These are phyloP conservation scores for Populus trichocarpa DNA, from an alignment of 441 rosid species.

Conservation along the genomic window DNA sequence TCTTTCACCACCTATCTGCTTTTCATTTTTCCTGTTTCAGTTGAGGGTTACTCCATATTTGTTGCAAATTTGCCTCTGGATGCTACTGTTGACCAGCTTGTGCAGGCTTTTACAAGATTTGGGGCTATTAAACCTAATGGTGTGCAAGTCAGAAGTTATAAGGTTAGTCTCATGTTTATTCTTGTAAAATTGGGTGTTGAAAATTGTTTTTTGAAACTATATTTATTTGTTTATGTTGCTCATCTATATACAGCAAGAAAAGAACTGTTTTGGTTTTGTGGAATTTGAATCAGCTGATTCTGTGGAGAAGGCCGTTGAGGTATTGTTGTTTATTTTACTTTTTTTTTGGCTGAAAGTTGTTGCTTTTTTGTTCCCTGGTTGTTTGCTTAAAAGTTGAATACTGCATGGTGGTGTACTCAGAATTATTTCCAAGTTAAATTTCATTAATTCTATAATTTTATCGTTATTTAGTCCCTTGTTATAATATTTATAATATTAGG, in stretches of 20 bases:
- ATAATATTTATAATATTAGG: neutral
- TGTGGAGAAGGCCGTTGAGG: slow-evolving; percentile 77
- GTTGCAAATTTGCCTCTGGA: slow-evolving; percentile 81
- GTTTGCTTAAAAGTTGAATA: neutral
- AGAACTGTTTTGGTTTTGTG: slow-evolving; percentile 84
- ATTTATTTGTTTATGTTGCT: slow-evolving; percentile 20
- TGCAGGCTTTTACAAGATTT: slow-evolving; percentile 62
- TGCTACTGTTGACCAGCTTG: slow-evolving; percentile 73
- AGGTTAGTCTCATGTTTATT: slow-evolving; percentile 43
- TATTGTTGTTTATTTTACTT: neutral
- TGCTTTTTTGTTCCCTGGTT: neutral
- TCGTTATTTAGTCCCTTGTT: neutral
- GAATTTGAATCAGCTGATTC: slow-evolving; percentile 74
- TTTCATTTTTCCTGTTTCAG: slow-evolving; percentile 31
- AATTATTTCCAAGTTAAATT: neutral
- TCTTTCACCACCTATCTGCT: neutral
- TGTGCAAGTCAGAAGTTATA: slow-evolving; percentile 92
- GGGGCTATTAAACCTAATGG: slow-evolving; percentile 85
- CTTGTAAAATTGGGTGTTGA: neutral
- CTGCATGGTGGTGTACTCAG: neutral
- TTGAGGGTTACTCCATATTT: slow-evolving; percentile 76
- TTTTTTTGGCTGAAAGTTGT: too few species aligned
- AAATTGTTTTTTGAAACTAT: slow-evolving; percentile 38
- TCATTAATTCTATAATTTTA: neutral
- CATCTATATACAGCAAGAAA: slow-evolving; percentile 25